Percentiles rank a stretch among this genome's conserved stretches.
These are phyloP conservation scores for Tardiomyces blankii DNA, from an alignment of 1,139 yeast species.

Conservation along the genomic window DNA sequence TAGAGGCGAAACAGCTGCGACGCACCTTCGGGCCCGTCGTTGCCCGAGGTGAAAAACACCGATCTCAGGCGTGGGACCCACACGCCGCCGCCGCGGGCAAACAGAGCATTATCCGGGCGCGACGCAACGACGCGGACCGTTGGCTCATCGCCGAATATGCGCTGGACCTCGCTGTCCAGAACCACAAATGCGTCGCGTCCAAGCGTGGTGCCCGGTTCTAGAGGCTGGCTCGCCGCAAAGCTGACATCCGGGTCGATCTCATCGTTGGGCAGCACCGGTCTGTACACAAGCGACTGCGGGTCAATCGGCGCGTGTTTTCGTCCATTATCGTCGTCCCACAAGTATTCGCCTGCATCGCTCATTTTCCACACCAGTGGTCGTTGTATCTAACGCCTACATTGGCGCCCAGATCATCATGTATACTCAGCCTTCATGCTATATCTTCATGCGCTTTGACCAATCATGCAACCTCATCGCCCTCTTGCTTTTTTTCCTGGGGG, in stretches of 20 bases:
- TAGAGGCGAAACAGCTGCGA: not conserved
- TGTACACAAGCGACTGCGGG: not conserved
- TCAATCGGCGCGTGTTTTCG: too few relatives aligned
- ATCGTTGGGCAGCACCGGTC: not conserved
- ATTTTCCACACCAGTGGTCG: too few relatives aligned
- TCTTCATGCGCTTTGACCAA: too few relatives aligned
- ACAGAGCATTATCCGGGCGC: conserved; percentile 4
- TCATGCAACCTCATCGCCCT: too few relatives aligned
- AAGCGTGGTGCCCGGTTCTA: not conserved
- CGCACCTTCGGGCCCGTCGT: conserved; percentile 3
- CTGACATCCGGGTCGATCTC: not conserved
- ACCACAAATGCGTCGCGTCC: not conserved
- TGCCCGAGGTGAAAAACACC: conserved; percentile 16
- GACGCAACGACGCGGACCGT: not conserved
- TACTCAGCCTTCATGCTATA: too few relatives aligned
- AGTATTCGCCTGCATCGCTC: too few relatives aligned
- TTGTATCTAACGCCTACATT: too few relatives aligned
- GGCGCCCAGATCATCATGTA: too few relatives aligned
- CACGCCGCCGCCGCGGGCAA: conserved; percentile 19
- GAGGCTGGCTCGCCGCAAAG: not conserved
- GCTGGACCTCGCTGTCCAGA: not conserved
- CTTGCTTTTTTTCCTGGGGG: too few relatives aligned
- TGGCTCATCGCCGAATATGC: not conserved
- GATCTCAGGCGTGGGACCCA: conserved; percentile 13
- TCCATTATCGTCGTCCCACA: too few relatives aligned